These are phyloP conservation scores for Ceratobasidium sp. DNA, from an alignment of 1,284 basidiomycete genomes.

Conservation along the genomic window DNA sequence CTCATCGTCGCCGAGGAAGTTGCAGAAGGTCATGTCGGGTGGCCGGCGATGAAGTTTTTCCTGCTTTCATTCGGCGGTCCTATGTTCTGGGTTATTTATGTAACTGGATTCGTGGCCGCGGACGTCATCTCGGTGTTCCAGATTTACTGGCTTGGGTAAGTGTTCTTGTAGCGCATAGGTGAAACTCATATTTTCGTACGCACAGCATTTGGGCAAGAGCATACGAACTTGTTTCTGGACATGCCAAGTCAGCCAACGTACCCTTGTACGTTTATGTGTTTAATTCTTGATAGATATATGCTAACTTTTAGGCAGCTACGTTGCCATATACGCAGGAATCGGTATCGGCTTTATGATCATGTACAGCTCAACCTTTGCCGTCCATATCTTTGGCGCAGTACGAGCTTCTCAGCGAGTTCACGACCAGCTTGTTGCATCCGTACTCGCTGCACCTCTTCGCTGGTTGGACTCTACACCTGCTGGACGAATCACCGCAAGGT, in stretches of 20 bases:
- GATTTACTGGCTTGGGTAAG: slow-evolving; percentile 50
- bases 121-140: slow-evolving; percentile 46
- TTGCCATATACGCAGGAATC: slow-evolving; percentile 64
- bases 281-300: slow-evolving; percentile 32
- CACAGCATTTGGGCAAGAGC: slow-evolving; percentile 60
- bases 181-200: slow-evolving; percentile 54
- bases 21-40: slow-evolving; percentile 69
- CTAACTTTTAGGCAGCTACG: slow-evolving; percentile 60
- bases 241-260: slow-evolving; percentile 53
- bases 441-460: slow-evolving; percentile 71
- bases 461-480: slow-evolving; percentile 62
- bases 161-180: slow-evolving; percentile 54
- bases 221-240: slow-evolving; percentile 57
- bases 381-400: slow-evolving; percentile 63
- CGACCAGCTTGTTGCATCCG: slow-evolving; percentile 66
- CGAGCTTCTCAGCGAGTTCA: slow-evolving; percentile 73
- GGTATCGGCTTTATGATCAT: slow-evolving; percentile 56
- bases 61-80: slow-evolving; percentile 60
- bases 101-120: slow-evolving; percentile 33
- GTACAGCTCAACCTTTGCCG: slow-evolving; percentile 57
- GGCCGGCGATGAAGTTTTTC: slow-evolving; percentile 57
- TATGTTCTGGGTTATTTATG: slow-evolving; percentile 57
- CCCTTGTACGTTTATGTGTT: slow-evolving; percentile 57
- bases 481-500: slow-evolving; percentile 61
- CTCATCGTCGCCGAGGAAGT: slow-evolving; percentile 73